Base-by-base conservation (phyloP, 345 rosid genomes). In the Turritis glabra region DNA sequence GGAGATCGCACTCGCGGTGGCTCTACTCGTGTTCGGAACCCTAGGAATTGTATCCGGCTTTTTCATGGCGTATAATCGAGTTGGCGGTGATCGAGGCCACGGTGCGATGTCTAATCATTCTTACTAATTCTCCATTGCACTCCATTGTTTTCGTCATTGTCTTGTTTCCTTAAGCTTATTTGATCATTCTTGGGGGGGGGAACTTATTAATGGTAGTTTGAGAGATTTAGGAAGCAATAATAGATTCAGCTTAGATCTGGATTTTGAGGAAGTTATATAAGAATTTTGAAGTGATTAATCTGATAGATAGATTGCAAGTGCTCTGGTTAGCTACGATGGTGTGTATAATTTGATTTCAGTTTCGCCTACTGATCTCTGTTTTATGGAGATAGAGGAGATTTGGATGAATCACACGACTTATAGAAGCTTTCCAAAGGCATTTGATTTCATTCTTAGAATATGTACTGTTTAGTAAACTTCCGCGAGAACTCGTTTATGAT, bases 11-110 rank as follows among this genome's bases (percentile, higher is more conserved):
- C 89, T 94, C 29, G 97, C 98, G 65, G 77, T 94, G 51, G 83
- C 95, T 54, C 90, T 94, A 38, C 97, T 94, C 69, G 87, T 94
- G 25, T 89, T 91, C 62, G 98, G 98, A 52, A 78, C 93, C 23
- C 54, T 86, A 62, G 93, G 86, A 53, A 90, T 94, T 82, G 71
- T 91, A 40, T 67, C 84, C 22, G 98, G 98, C 13, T 62, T 71
- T 76, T 67, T 83, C 80, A 91, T 94, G 98, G 84, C 93, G 52
- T 79, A 63, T 77, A 87, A 94, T 73, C 84, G 69, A 68, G 84
- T 91, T 29, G 98, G 98, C 67, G 98, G 98, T 23, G 98, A 94
- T 77, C 87, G 88, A 13, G 93, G 81, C 63, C 96, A 91, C 62
- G 98, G 98, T 91, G 72, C 47, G 73, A 40, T 47, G 51, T 38